phyloP scores from a whole-genome alignment of 2,329 filamentous ascomycete genomes.

The Cercospora sp. region DNA sequence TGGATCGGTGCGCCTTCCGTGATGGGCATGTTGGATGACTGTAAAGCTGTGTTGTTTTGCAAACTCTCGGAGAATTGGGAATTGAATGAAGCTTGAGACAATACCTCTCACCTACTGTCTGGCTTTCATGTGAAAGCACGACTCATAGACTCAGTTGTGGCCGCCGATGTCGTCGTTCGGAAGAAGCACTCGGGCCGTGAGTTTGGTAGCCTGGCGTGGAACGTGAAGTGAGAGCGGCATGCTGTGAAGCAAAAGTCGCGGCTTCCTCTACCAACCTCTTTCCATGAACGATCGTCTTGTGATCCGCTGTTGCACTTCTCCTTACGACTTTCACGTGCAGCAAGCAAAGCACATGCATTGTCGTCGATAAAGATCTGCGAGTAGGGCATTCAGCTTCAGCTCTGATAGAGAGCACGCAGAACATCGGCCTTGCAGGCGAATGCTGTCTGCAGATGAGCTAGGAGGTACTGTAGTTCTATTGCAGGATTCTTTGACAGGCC shows the following conservation, averaged over 20 bases:
- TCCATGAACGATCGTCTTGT: background rate
- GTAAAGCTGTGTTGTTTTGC: background rate
- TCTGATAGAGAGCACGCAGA: background rate
- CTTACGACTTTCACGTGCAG: background rate
- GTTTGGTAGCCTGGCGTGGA: background rate
- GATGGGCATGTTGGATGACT: conserved; percentile 33
- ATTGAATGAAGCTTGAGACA: background rate
- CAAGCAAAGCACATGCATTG: background rate
- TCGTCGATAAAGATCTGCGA: background rate
- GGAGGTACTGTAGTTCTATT: background rate
- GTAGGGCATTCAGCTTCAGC: background rate
- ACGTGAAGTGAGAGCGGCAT: background rate
- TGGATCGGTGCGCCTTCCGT: conserved; percentile 57
- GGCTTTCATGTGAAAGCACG: background rate
- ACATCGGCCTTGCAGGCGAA: background rate
- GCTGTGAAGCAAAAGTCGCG: background rate
- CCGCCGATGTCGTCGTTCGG: conserved; percentile 14
- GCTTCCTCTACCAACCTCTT: background rate
- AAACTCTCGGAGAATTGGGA: background rate
- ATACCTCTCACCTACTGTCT: background rate
- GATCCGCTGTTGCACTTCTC: background rate
- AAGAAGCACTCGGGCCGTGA: conserved; percentile 1
- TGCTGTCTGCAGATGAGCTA: background rate
- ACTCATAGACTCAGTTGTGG: conserved; percentile 6
- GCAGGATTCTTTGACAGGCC: background rate